Evolutionary conservation across 163 green algal species (phyloP), one percentile per base, ranked within the genome.

Genomic region (Coccomyxa subellipsoidea): DNA sequence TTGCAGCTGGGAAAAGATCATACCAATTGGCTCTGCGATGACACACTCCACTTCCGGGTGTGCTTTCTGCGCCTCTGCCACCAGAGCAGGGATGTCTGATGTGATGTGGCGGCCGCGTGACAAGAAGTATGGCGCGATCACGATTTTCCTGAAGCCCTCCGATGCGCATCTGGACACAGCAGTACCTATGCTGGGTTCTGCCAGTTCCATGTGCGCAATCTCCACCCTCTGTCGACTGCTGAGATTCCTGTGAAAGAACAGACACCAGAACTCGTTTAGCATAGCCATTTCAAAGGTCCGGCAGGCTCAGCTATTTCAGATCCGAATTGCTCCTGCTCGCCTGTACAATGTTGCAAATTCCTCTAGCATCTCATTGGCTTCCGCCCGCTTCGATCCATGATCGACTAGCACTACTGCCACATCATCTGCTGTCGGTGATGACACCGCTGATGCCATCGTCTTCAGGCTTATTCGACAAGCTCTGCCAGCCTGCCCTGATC

Each of bases 101-200:
- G 90, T 76, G 79, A 95, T 95, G 84, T 95, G 94, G 6, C 93
- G 84, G 15, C 94, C 87, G 10, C 84, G 82, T 0, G 93, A 96
- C 15, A 98, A 85, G 84, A 98, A 98, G 89, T 97, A 98, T 5
- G 94, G 94, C 0, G 92, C 93, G 7, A 98, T 66, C 12, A 97
- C 88, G 5, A 98, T 86, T 18, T 78, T 81, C n/a, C 53, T 78
- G 2, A 84, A 86, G 21, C 89, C 87, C n/a, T 77, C 39, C 29
- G 69, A 78, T 27, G 83, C 89, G 71, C 87, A 92, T 29, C 79
- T 77, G 31, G 54, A 53, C 31, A 94, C 77, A 4, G 90, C 90
- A 69, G 93, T 80, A 40, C 71, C 71, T 8, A 94, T 92, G 0
- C 85, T 89, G 23, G 91, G 91, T 70, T 85, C 59, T 18, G 91